A percentile compares a stretch with the other conserved stretches of the same genome.
phyloP scores from a whole-genome alignment of 345 rosid species.

The Salix purpurea region DNA sequence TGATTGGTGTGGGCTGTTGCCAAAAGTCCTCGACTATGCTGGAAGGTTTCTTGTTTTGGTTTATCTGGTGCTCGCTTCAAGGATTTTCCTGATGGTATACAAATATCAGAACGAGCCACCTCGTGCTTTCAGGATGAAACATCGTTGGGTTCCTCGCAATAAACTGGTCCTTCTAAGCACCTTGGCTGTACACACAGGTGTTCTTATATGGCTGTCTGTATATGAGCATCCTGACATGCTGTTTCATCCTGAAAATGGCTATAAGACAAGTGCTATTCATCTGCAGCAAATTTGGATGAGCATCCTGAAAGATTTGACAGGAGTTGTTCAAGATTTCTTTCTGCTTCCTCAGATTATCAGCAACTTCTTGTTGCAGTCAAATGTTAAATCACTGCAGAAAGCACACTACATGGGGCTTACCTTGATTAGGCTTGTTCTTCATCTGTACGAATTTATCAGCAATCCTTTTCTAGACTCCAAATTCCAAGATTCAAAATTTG shows the following conservation, averaged over 20 bases:
- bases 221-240: background rate
- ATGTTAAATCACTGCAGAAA: slow-evolving; percentile 7
- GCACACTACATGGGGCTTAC: slow-evolving; percentile 10
- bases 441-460: background rate
- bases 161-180: background rate
- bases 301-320: background rate
- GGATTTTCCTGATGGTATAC: slow-evolving; percentile 6
- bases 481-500: background rate
- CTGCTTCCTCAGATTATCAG: slow-evolving; percentile 20
- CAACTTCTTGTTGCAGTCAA: slow-evolving; percentile 6
- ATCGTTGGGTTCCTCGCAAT: background rate
- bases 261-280: background rate
- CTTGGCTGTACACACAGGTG: background rate
- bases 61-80: slow-evolving; percentile 2
- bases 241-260: background rate
- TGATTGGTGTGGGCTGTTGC: background rate
- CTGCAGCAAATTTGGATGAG: background rate
- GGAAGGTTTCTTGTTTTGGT: background rate
- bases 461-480: slow-evolving; percentile 2
- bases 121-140: background rate
- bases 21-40: background rate
- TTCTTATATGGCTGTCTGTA: background rate
- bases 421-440: background rate
- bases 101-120: background rate
- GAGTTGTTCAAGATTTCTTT: slow-evolving; percentile 7